Evolutionary conservation across 768 basidiomycete genomes (phyloP), one percentile per base, ranked within the genome.

Genomic region (Boletus bicolor): DNA sequence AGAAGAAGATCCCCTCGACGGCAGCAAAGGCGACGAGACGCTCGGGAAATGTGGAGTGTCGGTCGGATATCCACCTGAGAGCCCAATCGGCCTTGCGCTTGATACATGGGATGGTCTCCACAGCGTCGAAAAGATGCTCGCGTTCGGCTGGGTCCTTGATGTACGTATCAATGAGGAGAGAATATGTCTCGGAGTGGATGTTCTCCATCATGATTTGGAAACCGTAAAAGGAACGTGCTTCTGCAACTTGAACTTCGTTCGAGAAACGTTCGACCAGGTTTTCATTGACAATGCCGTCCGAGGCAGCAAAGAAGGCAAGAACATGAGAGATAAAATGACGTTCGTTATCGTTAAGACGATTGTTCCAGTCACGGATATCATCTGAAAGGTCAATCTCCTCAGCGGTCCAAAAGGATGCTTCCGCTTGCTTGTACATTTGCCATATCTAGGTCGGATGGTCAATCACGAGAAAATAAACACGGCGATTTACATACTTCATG

Each of bases 181-280:
- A 95, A 73, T 97, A 97, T 0, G 94, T 93, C 72, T 96, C 94
- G 14, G 93, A 93, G 72, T 97, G 94, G 54, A 96, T 82, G 74
- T 96, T 97, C 68, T 96, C 94, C 83, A 95, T 96, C 94, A 96
- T 95, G 70, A 96, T 90, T 71, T 97, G 94, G 75, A 94, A 96
- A 17, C 93, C 93, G 68, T 97, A 96, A 77, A 97, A 97, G 71
- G 88, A 95, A 6, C 93, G 85, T 9, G 92, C 94, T 71, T 97
- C 94, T 5, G 93, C 88, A 2, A 79, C 79, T 72, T 96, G 93
- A 8, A 96, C 91, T 68, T 96, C 94, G 55, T 81, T 84, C 10
- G 90, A 91, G 75, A 96, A 96, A 21, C 93, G 88, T 71, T 95
- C 91, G 44, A 96, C 81, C 12, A 97, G 79, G 72, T 97, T 96